Conservation (phyloP, 2,329 filamentous ascomycete species). For the Exophiala spinifera region DNA sequence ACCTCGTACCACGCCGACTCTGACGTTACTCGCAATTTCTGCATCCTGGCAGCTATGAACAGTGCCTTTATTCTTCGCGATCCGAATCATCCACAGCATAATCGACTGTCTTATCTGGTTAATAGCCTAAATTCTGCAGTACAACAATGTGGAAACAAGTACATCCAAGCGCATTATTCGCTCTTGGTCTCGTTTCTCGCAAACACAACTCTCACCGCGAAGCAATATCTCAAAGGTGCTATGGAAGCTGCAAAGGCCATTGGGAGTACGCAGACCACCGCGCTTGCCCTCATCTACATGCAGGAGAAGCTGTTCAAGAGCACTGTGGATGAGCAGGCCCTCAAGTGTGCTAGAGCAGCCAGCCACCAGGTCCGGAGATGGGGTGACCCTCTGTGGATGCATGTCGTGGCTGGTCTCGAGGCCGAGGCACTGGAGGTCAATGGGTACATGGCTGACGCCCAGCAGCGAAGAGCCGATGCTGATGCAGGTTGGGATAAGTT, state of each 20-base stretch:
- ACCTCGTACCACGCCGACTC: constrained; percentile 15
- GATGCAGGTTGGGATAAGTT: constrained; percentile 39
- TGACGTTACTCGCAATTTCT: constrained; percentile 59
- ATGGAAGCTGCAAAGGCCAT: constrained; percentile 67
- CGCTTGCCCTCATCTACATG: constrained; percentile 82
- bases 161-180: constrained; percentile 74
- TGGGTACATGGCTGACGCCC: constrained; percentile 58
- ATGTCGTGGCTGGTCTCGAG: constrained; percentile 75
- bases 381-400: constrained; percentile 72
- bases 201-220: constrained; percentile 69
- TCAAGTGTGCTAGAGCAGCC: constrained; percentile 71
- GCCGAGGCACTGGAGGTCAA: constrained; percentile 71
- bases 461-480: constrained; percentile 45
- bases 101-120: constrained; percentile 59
- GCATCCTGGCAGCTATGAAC: constrained; percentile 63
- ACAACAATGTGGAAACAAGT: constrained; percentile 65
- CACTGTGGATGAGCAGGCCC: constrained; percentile 74
- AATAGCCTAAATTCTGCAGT: constrained; percentile 67
- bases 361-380: constrained; percentile 66
- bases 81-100: constrained; percentile 55
- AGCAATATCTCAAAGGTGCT: constrained; percentile 71
- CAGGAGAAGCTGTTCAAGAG: constrained; percentile 76
- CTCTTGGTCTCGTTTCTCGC: constrained; percentile 69
- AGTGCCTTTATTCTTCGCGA: constrained; percentile 70
- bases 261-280: constrained; percentile 74